Base-by-base conservation (phyloP, 1,284 basidiomycete species). In the Trichosporon asahii region DNA sequence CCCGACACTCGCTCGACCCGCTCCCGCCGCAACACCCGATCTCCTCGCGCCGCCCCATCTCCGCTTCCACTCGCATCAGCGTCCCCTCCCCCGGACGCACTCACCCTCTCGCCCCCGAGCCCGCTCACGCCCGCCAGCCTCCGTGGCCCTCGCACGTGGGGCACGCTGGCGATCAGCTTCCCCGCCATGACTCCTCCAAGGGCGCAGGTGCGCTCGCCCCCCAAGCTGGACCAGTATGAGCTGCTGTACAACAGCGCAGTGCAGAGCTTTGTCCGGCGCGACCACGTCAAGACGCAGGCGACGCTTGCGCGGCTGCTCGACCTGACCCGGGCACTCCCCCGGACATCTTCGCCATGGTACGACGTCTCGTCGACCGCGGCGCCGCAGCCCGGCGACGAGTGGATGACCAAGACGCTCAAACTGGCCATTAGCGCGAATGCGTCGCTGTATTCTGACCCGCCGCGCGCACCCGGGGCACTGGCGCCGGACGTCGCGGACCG, bases 261-360 rank as follows among this genome's bases (percentile, higher is more conserved):
- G 27, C 81, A 82, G 68, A 77, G 78, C n/a, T 82, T 82, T 66
- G 80, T 82, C 21, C 74, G 81, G 9, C 75, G 80, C 33, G 81
- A 82, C 70, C 81, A 82, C 65, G 66, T 75, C 71, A 80, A 79
- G 69, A 79, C 80, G 12, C 78, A 80, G 53, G 74, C 76, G 8
- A 72, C 77, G 3, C 76, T 82, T 4, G 57, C 67, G 6, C 72
- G 75, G 35, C 70, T 82, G 1, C 66, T 81, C 8, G 70, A 68
- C 4, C 71, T 75, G 3, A 69, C 75, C 1, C 55, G 65, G 18
- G 29, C 55, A 57, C 68, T 75, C 29, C 72, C 67, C 21, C 65
- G 68, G 40, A 65, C 65, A 25, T 18, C 67, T 4, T 49, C 35
- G 33, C 63, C 64, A 15, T 73, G 74, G 76, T 75, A 74, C 33